These are phyloP conservation scores for Paraleonurus japonicus DNA, from an alignment of 257 asterid species.

Conservation along the genomic window DNA sequence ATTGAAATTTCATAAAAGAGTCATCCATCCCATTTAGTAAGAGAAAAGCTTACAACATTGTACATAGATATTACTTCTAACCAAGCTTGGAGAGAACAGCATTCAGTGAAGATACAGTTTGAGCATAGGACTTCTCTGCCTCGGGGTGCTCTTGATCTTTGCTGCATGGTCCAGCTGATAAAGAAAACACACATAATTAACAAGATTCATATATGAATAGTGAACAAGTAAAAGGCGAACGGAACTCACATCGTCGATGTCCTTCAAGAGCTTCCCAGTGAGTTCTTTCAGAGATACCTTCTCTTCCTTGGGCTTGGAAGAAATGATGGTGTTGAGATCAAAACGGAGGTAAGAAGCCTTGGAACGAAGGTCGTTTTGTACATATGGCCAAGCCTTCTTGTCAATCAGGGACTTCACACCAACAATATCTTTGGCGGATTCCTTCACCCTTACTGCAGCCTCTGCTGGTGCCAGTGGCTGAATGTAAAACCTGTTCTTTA, in stretches of 20 bases:
- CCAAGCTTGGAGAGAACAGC: constrained; percentile 79
- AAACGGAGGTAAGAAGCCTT: constrained; percentile 75
- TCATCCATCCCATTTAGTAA: not conserved
- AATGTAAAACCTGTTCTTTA: constrained; percentile 69
- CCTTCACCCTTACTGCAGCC: constrained; percentile 82
- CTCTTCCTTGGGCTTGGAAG: constrained; percentile 76
- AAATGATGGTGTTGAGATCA: constrained; percentile 82
- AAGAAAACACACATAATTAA: not conserved
- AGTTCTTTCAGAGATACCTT: constrained; percentile 66
- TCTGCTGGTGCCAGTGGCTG: constrained; percentile 73
- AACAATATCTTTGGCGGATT: constrained; percentile 76
- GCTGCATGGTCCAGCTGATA: constrained; percentile 87
- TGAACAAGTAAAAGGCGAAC: not conserved
- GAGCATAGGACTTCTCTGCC: constrained; percentile 83
- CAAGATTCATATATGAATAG: not conserved
- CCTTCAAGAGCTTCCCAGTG: constrained; percentile 58
- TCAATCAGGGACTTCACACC: constrained; percentile 60
- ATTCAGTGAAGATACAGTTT: constrained; percentile 61
- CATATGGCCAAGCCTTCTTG: constrained; percentile 96
- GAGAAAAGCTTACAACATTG: constrained; percentile 24
- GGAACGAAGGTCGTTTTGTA: constrained; percentile 75
- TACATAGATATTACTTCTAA: constrained; percentile 36
- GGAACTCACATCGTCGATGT: constrained; percentile 50
- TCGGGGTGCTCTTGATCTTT: constrained; percentile 71
- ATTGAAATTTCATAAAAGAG: not conserved